phyloP scores from a whole-genome alignment of 495 filamentous ascomycete genomes.

The Chaetomidium leptoderma region DNA sequence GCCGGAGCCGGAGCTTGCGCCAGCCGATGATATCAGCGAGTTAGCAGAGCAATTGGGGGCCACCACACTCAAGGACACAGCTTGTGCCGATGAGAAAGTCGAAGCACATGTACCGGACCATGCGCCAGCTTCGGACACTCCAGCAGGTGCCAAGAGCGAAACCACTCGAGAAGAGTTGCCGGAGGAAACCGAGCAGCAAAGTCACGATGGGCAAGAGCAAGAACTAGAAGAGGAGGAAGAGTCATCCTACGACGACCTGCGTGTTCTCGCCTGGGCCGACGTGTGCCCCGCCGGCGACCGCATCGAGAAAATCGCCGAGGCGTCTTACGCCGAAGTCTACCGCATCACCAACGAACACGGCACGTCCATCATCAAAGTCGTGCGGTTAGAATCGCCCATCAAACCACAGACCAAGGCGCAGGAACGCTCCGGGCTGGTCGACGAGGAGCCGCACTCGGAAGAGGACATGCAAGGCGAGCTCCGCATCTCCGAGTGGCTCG shows the following conservation, averaged over 20 bases:
- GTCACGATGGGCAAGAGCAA: background rate
- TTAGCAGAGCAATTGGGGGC: conserved; percentile 2
- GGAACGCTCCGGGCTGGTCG: conserved; percentile 43
- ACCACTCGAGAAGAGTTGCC: background rate
- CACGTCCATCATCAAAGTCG: conserved; percentile 51
- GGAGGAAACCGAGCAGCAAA: background rate
- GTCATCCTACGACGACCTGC: conserved; percentile 23
- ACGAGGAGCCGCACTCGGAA: conserved; percentile 46
- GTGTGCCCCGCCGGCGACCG: conserved; percentile 45
- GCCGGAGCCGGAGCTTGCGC: background rate
- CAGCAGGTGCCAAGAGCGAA: background rate
- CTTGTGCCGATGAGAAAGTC: background rate
- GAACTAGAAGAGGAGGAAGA: conserved; percentile 3
- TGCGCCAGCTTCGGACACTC: background rate
- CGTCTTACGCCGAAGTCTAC: conserved; percentile 66
- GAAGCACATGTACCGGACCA: background rate
- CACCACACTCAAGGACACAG: background rate
- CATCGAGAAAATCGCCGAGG: conserved; percentile 64
- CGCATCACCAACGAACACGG: conserved; percentile 49
- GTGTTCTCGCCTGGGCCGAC: conserved; percentile 47
- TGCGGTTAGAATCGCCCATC: conserved; percentile 47
- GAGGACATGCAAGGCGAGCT: conserved; percentile 54
- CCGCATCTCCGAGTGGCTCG: conserved; percentile 68
- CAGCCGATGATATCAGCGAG: background rate
- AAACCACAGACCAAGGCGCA: conserved; percentile 44